Percentiles rank a stretch among this genome's conserved stretches.
Evolutionary conservation across 225 moss, liverwort and hornwort genomes (phyloP).

Genomic region (Lunularia cruciata): DNA sequence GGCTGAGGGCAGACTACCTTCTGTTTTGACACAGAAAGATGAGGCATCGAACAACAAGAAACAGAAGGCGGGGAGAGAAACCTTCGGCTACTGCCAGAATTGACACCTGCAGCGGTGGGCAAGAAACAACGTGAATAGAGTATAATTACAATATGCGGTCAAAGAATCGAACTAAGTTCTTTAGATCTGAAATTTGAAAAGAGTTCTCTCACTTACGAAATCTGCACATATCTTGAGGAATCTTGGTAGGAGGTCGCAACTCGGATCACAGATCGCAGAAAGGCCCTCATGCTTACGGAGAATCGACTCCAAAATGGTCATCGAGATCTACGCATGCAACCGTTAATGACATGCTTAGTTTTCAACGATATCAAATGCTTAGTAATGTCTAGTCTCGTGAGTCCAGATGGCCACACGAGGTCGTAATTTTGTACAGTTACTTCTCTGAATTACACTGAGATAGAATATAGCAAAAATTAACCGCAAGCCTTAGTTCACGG

Average conservation of each 20-base stretch:
- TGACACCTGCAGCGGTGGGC: slow-evolving; percentile 49
- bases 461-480: no score
- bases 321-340: no score
- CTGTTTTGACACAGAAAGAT: slow-evolving; percentile 77
- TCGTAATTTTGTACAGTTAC: no score
- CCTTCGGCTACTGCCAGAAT: slow-evolving; percentile 68
- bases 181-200: no score
- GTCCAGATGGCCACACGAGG: no score
- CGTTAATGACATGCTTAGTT: no score
- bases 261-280: slow-evolving; percentile 56
- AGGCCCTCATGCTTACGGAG: slow-evolving; percentile 58
- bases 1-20: slow-evolving; percentile 47
- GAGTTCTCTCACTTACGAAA: slow-evolving; percentile 49
- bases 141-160: no score
- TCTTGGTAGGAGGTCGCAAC: slow-evolving; percentile 50
- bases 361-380: no score
- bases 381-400: not conserved
- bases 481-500: no score
- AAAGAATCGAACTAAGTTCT: no score
- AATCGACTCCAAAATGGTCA: slow-evolving; percentile 87
- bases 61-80: slow-evolving; percentile 80
- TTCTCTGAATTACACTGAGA: no score
- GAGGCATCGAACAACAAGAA: slow-evolving; percentile 77
- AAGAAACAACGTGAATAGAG: not conserved
- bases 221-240: slow-evolving; percentile 67